phyloP scores from a whole-genome alignment of 192 early-diverging fungal species.

The Rhizophagus prolifer region DNA sequence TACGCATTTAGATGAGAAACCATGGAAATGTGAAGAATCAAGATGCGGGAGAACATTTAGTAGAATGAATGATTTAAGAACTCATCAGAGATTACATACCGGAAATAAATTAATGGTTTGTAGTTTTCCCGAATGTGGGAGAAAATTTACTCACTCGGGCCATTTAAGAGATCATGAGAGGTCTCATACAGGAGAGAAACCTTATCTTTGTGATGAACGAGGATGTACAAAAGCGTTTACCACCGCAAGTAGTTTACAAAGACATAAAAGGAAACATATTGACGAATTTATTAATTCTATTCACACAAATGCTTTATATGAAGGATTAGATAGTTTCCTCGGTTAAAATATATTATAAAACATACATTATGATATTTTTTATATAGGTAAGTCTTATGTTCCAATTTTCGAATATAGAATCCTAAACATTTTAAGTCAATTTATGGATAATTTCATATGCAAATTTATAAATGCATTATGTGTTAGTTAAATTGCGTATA shows the following conservation, averaged over 20 bases:
- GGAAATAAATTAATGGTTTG: conserved; percentile 53
- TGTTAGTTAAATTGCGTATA: too few species aligned
- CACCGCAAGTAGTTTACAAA: background rate
- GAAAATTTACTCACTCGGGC: conserved; percentile 50
- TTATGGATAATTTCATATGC: too few species aligned
- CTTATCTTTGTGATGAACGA: conserved; percentile 60
- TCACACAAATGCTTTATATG: background rate
- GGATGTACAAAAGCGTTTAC: conserved; percentile 48
- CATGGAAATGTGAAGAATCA: conserved; percentile 60
- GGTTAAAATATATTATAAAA: too few species aligned
- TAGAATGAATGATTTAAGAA: conserved; percentile 62
- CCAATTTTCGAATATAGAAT: too few species aligned
- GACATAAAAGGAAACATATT: background rate
- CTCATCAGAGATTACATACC: conserved; percentile 66
- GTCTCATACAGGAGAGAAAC: conserved; percentile 61
- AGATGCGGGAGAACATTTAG: conserved; percentile 66
- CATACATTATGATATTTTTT: too few species aligned
- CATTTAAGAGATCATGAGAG: conserved; percentile 54
- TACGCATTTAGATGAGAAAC: conserved; percentile 74
- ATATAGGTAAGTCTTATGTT: too few species aligned
- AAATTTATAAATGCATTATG: too few species aligned
- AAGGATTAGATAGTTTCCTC: background rate
- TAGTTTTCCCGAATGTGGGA: conserved; percentile 48
- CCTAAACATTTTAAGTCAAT: too few species aligned
- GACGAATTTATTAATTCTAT: background rate